Base-by-base conservation (phyloP, 257 asterid genomes). In the Linderniella brevidens region DNA sequence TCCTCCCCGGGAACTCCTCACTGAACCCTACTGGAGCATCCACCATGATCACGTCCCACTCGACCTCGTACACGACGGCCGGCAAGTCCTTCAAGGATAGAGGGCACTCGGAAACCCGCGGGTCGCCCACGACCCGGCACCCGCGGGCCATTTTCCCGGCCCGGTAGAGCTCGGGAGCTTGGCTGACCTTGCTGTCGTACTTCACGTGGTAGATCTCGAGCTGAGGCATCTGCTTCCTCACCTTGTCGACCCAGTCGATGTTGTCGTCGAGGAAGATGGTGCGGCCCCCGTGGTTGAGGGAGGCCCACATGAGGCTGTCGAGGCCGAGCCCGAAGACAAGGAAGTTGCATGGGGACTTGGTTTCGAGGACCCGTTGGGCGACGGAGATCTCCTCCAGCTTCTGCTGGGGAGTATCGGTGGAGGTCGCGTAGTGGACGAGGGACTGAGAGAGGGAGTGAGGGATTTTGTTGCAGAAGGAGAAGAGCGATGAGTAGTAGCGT, bases 31-130 rank as follows among this genome's bases (percentile, higher is more conserved):
- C 79, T 0, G 97, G 94, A 2, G 97, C 97, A 32, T 86, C 97
- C 48, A 86, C 93, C 94, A 86, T 86, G 59, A 86, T 75, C 57
- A 86, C 1, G 50, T 86, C 97, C 97, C 94, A 86, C 8, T 82
- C 93, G 0, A 68, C 51, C 4, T 86, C 94, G 39, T 79, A 82
- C 0, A 82, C 63, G 36, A 70, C 77, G 19, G 50, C 58, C 0
- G 94, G 93, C 41, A 86, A 54, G 0, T 72, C 80, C 42, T 75
- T 75, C 3, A 86, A 46, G 3, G 87, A 64, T 0, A 86, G 78
- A 11, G 51, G 70, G 14, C 97, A 86, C 47, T 79, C 63, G 0
- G 94, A 82, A 11, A 57, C 46, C 70, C 97, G 72, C 17, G 97
- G 93, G 61, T 82, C 87, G 8, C 41, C 63, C 19, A 74, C 92